Conservation (phyloP, 768 basidiomycete genomes). For the Kondoa malvinella region DNA sequence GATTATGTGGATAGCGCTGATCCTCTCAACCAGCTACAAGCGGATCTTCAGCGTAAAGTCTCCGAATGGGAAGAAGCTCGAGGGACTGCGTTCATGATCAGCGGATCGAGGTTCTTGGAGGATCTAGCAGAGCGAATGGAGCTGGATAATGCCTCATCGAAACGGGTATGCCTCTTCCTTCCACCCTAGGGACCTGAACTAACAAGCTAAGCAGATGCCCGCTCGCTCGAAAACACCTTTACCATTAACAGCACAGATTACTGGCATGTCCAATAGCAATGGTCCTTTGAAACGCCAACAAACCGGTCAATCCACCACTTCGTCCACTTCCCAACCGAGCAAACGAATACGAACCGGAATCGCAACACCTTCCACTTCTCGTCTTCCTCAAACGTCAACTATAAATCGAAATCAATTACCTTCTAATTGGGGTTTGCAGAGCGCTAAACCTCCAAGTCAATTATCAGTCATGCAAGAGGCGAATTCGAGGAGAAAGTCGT, state of each 20-base stretch:
- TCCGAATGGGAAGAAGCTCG: slow-evolving; percentile 72
- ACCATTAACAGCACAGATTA: background rate
- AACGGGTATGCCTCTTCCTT: background rate
- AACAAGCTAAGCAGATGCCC: background rate
- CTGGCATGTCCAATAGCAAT: background rate
- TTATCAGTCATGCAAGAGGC: background rate
- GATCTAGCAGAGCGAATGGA: slow-evolving; percentile 56
- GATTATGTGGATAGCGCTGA: background rate
- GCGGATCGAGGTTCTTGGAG: slow-evolving; percentile 64
- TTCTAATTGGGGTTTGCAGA: background rate
- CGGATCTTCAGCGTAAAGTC: slow-evolving; percentile 58
- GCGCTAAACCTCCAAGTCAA: background rate
- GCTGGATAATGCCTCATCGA: slow-evolving; percentile 38
- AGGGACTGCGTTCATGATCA: slow-evolving; percentile 59
- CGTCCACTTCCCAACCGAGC: background rate
- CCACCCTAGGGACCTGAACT: background rate
- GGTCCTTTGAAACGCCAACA: background rate
- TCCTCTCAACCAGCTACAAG: slow-evolving; percentile 49
- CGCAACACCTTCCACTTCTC: background rate
- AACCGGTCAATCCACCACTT: background rate
- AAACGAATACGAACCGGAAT: background rate
- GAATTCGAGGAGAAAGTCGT: background rate
- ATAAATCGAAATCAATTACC: background rate
- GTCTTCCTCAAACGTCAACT: background rate
- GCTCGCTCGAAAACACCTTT: background rate